Percentiles rank a stretch among this genome's conserved stretches.
Evolutionary conservation across 805 yeast species (phyloP).

Genomic region (Candida odintsovae): DNA sequence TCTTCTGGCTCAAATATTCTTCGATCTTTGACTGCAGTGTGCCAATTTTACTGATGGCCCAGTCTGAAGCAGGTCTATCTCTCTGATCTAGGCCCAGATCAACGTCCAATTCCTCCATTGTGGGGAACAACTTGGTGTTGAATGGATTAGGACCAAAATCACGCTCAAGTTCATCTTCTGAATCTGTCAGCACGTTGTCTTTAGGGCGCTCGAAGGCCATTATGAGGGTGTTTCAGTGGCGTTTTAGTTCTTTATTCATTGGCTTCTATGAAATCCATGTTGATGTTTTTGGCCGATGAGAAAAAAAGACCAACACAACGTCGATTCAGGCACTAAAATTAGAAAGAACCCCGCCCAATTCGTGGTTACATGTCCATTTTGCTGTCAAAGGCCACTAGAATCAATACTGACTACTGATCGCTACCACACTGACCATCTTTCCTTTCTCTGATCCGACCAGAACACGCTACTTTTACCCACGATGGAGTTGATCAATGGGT

Average conservation of each 20-base stretch:
- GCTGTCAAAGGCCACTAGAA: not conserved
- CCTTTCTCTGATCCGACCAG: not conserved
- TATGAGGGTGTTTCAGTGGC: not conserved
- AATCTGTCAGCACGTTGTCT: not conserved
- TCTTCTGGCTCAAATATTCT: conserved; percentile 5
- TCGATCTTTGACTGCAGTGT: conserved; percentile 44
- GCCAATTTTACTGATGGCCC: conserved; percentile 46
- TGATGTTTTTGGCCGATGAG: not conserved
- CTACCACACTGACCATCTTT: too few species aligned
- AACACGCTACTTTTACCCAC: not conserved
- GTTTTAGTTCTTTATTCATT: not conserved
- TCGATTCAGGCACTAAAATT: too few species aligned
- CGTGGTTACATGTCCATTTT: too few species aligned
- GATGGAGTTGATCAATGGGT: conserved; percentile 37
- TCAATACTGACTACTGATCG: too few species aligned
- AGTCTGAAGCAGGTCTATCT: conserved; percentile 34
- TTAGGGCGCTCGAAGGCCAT: not conserved
- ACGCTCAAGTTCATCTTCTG: conserved; percentile 1
- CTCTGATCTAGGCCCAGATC: conserved; percentile 8
- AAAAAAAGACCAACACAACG: not conserved
- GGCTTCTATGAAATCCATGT: not conserved
- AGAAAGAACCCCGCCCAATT: too few species aligned
- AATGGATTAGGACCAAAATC: not conserved
- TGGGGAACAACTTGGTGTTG: conserved; percentile 1
- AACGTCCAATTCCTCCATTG: conserved; percentile 1